Evolutionary conservation across 2,329 filamentous ascomycete species (phyloP).

Genomic region (Annulohypoxylon truncatum): DNA sequence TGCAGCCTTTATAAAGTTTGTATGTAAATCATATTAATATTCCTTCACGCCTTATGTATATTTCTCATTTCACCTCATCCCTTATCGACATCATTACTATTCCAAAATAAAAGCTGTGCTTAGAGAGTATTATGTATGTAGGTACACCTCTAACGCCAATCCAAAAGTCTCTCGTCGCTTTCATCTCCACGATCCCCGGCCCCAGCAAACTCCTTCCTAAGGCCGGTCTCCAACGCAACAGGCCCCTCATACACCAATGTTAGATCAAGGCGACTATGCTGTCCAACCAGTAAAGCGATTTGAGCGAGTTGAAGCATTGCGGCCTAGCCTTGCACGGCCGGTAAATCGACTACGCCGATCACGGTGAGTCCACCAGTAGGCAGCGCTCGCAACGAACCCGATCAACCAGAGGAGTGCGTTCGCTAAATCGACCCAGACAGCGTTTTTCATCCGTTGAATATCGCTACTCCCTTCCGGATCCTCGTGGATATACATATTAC

Average conservation of each 20-base stretch:
- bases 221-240: neutral
- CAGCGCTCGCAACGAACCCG: conserved; percentile 64
- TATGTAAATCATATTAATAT: neutral
- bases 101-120: conserved; percentile 9
- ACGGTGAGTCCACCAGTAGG: conserved; percentile 70
- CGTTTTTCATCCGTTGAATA: conserved; percentile 83
- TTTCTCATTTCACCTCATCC: conserved; percentile 2
- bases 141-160: conserved; percentile 14
- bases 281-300: conserved; percentile 38
- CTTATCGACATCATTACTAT: conserved; percentile 13
- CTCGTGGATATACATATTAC: conserved; percentile 79
- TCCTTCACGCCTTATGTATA: neutral
- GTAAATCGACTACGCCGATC: conserved; percentile 67
- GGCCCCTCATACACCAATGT: neutral
- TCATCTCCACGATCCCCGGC: neutral
- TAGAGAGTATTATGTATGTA: conserved; percentile 14
- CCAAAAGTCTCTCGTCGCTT: neutral
- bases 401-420: conserved; percentile 82
- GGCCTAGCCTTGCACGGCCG: conserved; percentile 64
- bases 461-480: conserved; percentile 71
- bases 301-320: conserved; percentile 40
- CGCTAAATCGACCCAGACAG: conserved; percentile 83
- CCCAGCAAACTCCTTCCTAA: neutral
- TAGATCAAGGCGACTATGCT: conserved; percentile 24
- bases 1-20: conserved; percentile 13